Evolutionary conservation across 177 flowering plant species (phyloP).

Genomic region (Vitis hybrid): DNA sequence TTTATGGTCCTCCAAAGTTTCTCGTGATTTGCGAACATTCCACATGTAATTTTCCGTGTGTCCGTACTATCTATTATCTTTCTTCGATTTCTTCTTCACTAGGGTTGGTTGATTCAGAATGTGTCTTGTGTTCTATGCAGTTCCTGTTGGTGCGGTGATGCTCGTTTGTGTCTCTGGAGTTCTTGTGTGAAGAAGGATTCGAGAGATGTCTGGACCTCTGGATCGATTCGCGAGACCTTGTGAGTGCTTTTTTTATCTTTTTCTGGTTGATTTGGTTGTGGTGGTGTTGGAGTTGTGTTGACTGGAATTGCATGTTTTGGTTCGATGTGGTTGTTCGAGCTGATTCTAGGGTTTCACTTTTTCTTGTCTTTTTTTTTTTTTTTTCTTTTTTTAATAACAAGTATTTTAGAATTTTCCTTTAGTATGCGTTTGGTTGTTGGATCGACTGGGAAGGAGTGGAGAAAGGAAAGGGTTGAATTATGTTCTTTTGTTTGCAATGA

Average conservation of each 20-base stretch:
- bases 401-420: background rate
- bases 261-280: background rate
- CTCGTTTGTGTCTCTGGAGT: background rate
- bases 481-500: too few species aligned
- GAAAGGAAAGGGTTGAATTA: too few species aligned
- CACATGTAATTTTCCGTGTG: background rate
- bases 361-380: background rate
- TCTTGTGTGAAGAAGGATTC: background rate
- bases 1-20: slow-evolving; percentile 19
- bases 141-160: background rate
- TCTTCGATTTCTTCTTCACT: background rate
- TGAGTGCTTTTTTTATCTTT: slow-evolving; percentile 33
- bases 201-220: slow-evolving; percentile 69
- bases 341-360: background rate
- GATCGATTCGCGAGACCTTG: slow-evolving; percentile 81
- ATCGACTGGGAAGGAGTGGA: background rate
- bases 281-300: background rate
- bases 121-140: slow-evolving; percentile 5
- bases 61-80: background rate
- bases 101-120: slow-evolving; percentile 17
- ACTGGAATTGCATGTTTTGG: background rate
- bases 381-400: background rate
- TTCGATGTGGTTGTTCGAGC: background rate
- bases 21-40: slow-evolving; percentile 20
- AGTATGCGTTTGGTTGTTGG: background rate